Evolutionary conservation across 495 filamentous ascomycete species (phyloP), one percentile per base, ranked within the genome.

Genomic region (Rusavskia elegans): DNA sequence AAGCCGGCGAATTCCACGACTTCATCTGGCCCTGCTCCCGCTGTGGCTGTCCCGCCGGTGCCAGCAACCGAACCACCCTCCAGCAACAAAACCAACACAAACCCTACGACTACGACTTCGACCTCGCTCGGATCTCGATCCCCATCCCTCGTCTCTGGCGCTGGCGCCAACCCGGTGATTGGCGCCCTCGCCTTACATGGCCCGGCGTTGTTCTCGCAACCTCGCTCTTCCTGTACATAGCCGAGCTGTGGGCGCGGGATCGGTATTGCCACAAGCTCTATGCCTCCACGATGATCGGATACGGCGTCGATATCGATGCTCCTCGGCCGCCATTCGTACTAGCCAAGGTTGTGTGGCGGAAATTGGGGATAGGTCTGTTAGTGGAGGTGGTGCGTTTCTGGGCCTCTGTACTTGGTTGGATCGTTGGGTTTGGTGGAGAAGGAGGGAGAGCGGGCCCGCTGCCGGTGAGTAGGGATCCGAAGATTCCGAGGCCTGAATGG

Each of bases 91-190:
- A 21, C 1, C 25, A 41, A 30, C 9, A 32, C 35, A 25, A 29
- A 42, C 2, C 53, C 32, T 37, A 42, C 30, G 29, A 19, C 45
- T 41, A 55, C 44, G 51, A 55, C 20, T 58, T 64, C 55, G 60
- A 58, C 19, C 59, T 62, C 17, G 45, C 66, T 16, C 64, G 68
- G 35, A 53, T 79, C 39, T 59, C 68, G 20, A 58, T 85, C 32
- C 69, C 77, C 1, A 54, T 85, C 21, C 84, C 83, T 20, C 71
- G 68, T 1, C 66, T 87, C 3, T 85, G 76, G 71, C 63, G 58
- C 44, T 66, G 64, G 51, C 59, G 68, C 2, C 67, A 71, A 0
- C 58, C 50, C 19, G 69, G 75, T 40, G 39, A 35, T 10, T 35
- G 64, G 49, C 73, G 70, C 21, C 56, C 63, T 11, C 67, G 66